Evolutionary conservation across 495 filamentous ascomycete species (phyloP), one percentile per base, ranked within the genome.

Genomic region (Chaetomium fimeti): DNA sequence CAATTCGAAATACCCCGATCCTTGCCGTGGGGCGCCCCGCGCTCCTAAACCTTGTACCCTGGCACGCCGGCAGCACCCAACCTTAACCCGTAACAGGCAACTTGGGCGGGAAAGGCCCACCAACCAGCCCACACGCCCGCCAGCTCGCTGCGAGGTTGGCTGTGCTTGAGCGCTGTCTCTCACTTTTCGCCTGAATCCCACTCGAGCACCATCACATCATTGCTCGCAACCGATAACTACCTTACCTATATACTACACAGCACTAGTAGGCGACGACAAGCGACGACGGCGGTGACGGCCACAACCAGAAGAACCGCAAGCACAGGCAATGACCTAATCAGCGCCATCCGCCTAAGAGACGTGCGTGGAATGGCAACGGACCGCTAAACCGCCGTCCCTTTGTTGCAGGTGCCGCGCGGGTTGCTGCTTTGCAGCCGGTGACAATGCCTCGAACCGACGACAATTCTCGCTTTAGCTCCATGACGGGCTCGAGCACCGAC

Each of bases 381-480:
- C 60, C 43, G 52, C 57, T 63, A 64, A 65, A 43, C 56, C 51
- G 66, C 29, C 56, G 66, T 40, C 56, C 49, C 67, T 67, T 70
- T 70, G 67, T 70, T 66, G 25, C n/a, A n/a, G n/a, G n/a, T n/a
- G n/a, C 64, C 64, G 58, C 61, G 64, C 63, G 66, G 57, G 66
- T 62, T 56, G 61, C 62, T 61, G 56, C 61, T 54, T 57, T 18
- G 52, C 40, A 18, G 47, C 27, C 64, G 72, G 75, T 75, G 78
- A 83, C 75, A 72, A 87, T 88, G 85, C 83, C 83, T 71, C 81
- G 82, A 72, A 79, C 83, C 74, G 83, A 86, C 70, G 79, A 78
- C 60, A 72, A 66, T 57, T 77, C 71, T 67, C 82, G 85, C 71
- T 82, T 85, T 80, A 86, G 83, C 77, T 86, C 87, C 68, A 80